These are phyloP conservation scores for Dioszegia aurantiaca DNA, from an alignment of 768 basidiomycete genomes.

Conservation along the genomic window DNA sequence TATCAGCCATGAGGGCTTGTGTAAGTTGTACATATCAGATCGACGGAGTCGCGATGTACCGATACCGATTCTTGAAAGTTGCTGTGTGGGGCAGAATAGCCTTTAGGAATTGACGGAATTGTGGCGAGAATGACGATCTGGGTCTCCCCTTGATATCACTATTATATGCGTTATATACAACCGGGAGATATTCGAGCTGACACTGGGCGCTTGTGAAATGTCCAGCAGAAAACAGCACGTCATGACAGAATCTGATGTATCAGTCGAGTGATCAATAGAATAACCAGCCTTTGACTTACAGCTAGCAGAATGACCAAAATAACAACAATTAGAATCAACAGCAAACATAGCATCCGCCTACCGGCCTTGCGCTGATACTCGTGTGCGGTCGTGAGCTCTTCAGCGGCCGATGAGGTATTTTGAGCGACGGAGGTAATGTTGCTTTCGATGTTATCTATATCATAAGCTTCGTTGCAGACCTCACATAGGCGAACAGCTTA, in stretches of 20 bases:
- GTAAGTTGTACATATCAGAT: slow-evolving; percentile 10
- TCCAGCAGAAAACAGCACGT: neutral
- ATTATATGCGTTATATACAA: neutral
- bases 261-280: neutral
- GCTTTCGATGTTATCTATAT: slow-evolving; percentile 84
- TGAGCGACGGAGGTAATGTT: slow-evolving; percentile 83
- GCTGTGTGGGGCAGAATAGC: no score
- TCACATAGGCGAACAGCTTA: slow-evolving; percentile 54
- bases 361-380: slow-evolving; percentile 95
- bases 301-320: slow-evolving; percentile 84
- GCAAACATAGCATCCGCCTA: slow-evolving; percentile 78
- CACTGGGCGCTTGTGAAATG: no score
- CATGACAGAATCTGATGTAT: slow-evolving; percentile 8
- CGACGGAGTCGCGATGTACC: slow-evolving; percentile 1
- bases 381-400: slow-evolving; percentile 81
- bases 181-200: no score
- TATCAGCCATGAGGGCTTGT: slow-evolving; percentile 4
- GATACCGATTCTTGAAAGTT: neutral
- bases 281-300: slow-evolving; percentile 59
- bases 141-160: neutral
- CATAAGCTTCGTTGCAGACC: neutral
- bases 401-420: slow-evolving; percentile 76
- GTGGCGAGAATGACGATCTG: no score
- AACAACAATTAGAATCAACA: slow-evolving; percentile 82
- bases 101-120: no score